Evolutionary conservation across 1,284 basidiomycete genomes (phyloP).

Genomic region (Ceratorhiza oryzae-sativae): DNA sequence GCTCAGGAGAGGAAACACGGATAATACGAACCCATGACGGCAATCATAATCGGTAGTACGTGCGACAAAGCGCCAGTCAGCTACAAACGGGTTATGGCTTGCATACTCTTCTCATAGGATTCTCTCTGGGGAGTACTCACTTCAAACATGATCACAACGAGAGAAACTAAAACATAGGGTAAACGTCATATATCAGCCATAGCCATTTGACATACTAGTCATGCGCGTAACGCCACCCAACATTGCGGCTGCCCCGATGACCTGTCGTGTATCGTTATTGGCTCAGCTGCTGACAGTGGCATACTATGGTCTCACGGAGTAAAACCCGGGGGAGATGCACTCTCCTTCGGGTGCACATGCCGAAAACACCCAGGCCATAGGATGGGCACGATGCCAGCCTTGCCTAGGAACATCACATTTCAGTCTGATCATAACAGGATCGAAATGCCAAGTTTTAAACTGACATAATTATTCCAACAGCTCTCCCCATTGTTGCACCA

Average conservation of each 20-base stretch:
- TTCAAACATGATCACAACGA: constrained; percentile 78
- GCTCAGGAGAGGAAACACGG: not conserved
- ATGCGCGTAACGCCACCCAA: constrained; percentile 82
- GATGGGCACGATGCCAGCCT: constrained; percentile 66
- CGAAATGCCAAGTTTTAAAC: constrained; percentile 44
- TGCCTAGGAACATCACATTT: constrained; percentile 56
- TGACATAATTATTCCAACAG: constrained; percentile 71
- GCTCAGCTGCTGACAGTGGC: not conserved
- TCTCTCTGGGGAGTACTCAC: constrained; percentile 50
- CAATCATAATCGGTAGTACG: constrained; percentile 51
- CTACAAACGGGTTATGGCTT: constrained; percentile 46
- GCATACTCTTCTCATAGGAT: constrained; percentile 13
- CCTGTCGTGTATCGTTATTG: not conserved
- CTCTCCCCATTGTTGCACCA: constrained; percentile 72
- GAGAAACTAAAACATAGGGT: constrained; percentile 58
- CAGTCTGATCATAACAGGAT: not conserved
- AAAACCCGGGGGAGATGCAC: constrained; percentile 82
- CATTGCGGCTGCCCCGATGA: constrained; percentile 82
- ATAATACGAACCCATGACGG: constrained; percentile 26
- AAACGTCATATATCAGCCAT: not conserved
- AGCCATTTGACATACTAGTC: constrained; percentile 62
- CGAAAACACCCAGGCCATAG: constrained; percentile 69
- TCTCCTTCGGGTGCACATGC: constrained; percentile 72
- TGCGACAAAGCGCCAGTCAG: constrained; percentile 76
- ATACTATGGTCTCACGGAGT: constrained; percentile 59